phyloP scores from a whole-genome alignment of 2,329 filamentous ascomycete genomes.

The Aureobasidium pullulans region DNA sequence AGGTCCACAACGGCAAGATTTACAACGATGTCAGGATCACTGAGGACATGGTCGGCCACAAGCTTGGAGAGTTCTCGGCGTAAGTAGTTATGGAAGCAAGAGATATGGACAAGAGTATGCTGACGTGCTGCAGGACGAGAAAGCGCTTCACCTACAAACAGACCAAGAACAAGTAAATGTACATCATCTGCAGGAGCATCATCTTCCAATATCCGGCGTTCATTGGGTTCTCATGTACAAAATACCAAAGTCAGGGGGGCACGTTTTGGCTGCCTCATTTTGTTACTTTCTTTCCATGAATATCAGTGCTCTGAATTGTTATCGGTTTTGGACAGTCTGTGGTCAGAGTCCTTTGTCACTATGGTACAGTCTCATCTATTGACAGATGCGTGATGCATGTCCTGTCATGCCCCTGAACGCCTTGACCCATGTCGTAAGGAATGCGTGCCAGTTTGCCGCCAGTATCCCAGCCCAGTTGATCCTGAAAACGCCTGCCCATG shows the following conservation, averaged over 20 bases:
- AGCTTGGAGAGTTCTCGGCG: conserved; percentile 86
- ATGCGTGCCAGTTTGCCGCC: not conserved
- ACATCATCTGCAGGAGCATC: not conserved
- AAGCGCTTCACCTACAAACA: conserved; percentile 62
- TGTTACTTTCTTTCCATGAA: not conserved
- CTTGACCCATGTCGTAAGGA: not conserved
- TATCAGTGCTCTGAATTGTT: not conserved
- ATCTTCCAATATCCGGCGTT: not conserved
- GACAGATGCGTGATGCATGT: not conserved
- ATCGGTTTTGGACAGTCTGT: not conserved
- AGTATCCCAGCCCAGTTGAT: not conserved
- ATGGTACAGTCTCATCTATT: conserved; percentile 7
- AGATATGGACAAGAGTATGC: not conserved
- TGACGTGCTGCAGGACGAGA: conserved; percentile 46
- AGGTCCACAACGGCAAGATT: conserved; percentile 84
- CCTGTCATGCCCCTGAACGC: not conserved
- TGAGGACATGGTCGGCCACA: conserved; percentile 94
- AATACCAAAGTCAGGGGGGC: not conserved
- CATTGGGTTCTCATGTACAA: not conserved
- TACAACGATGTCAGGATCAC: conserved; percentile 79
- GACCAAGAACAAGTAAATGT: conserved; percentile 58
- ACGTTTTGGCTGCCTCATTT: not conserved
- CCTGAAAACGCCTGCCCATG: not conserved
- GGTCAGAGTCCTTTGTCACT: not conserved
- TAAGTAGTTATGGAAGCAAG: conserved; percentile 43